phyloP scores from a whole-genome alignment of 2,329 filamentous ascomycete genomes.

The Sphaerulina musiva region DNA sequence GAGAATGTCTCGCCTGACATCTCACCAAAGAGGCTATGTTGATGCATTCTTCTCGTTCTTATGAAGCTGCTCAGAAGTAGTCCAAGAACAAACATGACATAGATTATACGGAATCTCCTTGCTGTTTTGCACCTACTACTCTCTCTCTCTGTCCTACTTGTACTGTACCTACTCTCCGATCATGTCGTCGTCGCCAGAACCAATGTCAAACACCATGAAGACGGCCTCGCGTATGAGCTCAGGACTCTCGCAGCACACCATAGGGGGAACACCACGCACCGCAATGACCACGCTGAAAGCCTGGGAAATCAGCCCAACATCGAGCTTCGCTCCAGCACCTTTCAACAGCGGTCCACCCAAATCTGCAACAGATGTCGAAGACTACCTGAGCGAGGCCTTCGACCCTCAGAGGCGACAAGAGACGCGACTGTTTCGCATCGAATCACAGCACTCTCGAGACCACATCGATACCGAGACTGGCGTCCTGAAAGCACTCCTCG shows the following conservation, averaged over 20 bases:
- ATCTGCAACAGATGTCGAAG: neutral
- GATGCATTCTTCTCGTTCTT: no score
- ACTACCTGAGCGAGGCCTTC: neutral
- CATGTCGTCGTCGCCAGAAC: neutral
- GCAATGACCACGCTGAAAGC: slow-evolving; percentile 2
- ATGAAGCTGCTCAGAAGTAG: no score
- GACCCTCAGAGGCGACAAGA: neutral
- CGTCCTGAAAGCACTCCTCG: slow-evolving; percentile 1
- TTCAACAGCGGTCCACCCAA: slow-evolving; percentile 3
- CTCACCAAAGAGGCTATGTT: no score
- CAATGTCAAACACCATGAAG: neutral
- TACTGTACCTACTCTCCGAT: neutral
- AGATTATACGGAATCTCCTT: no score
- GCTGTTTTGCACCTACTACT: no score
- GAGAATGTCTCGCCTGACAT: no score
- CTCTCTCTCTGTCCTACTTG: no score
- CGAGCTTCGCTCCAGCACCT: neutral
- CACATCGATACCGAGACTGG: neutral
- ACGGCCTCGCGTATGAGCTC: neutral
- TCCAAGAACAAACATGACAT: no score
- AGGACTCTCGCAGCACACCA: slow-evolving; percentile 6
- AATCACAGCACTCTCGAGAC: slow-evolving; percentile 5
- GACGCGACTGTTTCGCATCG: slow-evolving; percentile 3
- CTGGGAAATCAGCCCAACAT: slow-evolving; percentile 1
- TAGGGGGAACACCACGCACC: neutral